Conservation (phyloP, 2,329 filamentous ascomycete genomes). For the Tricladium varicosporioides region DNA sequence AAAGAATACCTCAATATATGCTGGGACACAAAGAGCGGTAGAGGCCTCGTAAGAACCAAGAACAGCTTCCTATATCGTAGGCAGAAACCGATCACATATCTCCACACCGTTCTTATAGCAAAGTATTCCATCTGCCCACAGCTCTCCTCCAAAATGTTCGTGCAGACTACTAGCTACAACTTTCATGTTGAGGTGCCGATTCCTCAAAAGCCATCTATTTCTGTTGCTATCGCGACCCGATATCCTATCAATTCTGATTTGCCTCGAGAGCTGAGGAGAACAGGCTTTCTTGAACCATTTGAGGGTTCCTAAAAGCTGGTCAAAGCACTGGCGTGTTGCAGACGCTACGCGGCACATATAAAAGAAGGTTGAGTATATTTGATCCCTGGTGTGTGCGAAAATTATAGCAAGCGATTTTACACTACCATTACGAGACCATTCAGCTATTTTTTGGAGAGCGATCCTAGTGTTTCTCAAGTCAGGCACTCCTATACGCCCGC, state of each 20-base stretch:
- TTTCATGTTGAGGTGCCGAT: background rate
- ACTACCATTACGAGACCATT: background rate
- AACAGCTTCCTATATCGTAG: background rate
- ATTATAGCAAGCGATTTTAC: background rate
- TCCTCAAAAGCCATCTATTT: background rate
- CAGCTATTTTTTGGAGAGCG: background rate
- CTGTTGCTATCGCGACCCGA: too few species aligned
- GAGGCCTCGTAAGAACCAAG: too few species aligned
- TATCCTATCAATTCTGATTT: too few species aligned
- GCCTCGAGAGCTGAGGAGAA: too few species aligned
- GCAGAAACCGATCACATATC: background rate
- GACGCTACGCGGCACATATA: too few species aligned
- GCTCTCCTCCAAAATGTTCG: conserved; percentile 9
- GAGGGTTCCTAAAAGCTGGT: too few species aligned
- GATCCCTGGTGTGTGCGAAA: too few species aligned
- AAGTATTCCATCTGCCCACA: conserved; percentile 10
- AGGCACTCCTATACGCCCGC: background rate
- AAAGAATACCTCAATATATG: too few species aligned
- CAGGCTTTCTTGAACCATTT: too few species aligned
- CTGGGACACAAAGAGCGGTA: too few species aligned
- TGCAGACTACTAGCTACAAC: conserved; percentile 1
- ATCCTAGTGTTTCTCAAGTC: background rate
- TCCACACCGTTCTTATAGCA: conserved; percentile 7
- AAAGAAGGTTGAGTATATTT: too few species aligned
- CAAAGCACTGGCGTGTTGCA: too few species aligned